Base-by-base conservation (phyloP, 768 basidiomycete species). In the Serendipita vermifera region DNA sequence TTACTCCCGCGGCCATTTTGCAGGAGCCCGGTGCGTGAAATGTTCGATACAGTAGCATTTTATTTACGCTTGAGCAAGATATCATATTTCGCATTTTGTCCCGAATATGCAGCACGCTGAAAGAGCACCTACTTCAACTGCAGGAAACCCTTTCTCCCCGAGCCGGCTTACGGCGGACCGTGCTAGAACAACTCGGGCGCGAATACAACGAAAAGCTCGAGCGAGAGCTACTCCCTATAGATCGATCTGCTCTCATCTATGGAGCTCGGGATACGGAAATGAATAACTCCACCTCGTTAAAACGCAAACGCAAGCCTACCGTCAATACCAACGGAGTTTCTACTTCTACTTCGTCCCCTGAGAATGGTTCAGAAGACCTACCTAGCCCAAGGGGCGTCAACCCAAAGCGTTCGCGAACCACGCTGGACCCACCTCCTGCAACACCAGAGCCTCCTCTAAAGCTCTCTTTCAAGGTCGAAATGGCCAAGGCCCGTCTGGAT, bases 401-500 rank as follows among this genome's bases (percentile, higher is more conserved):
- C 7, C 46, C 29, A 7, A 51, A 51, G n/a, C 46, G 46, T 7
- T 51, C 46, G n/a, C 46, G 46, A 9, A 29, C 27, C n/a, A 22
- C 46, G 9, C 24, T 51, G 24, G 46, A 51, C 24, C n/a, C n/a
- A n/a, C 17, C 9, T 9, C 17, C 27, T 9, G 15, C 11, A 22
- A 4, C 22, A 15, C 20, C 46, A 29, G 46, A 15, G 31, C 32
- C 46, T 20, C 46, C 46, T n/a, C 7, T 51, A 7, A 20, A 29
- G 46, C 24, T 51, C 5, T 51, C 46, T 7, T 51, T 51, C 46
- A 51, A 51, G 27, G 46, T 51, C 22, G 22, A 51, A 31, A 51
- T 51, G 46, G 46, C 46, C 15, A 51, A 51, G 46, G 46, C 46
- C 15, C 20, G 46, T 9, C 46, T 51, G 20, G 46, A 51, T 29